Conservation (phyloP, 2,329 filamentous ascomycete species). For the Sphaerulina populicola region DNA sequence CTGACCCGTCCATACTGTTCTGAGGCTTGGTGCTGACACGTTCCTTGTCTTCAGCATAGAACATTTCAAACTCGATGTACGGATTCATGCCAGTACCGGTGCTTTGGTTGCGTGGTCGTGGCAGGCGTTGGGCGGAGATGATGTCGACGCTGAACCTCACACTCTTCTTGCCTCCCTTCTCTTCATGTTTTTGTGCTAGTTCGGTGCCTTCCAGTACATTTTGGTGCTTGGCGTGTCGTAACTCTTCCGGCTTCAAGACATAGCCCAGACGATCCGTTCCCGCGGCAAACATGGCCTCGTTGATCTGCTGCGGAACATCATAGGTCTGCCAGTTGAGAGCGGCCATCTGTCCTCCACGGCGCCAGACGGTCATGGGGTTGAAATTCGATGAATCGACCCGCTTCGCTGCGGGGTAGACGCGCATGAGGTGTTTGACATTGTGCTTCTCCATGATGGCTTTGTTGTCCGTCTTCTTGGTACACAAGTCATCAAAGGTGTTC, state of each 20-base stretch:
- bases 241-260: constrained; percentile 81
- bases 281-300: constrained; percentile 94
- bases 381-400: constrained; percentile 88
- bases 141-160: constrained; percentile 80
- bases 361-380: constrained; percentile 87
- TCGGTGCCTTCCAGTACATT: constrained; percentile 46
- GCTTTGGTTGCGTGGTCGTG: constrained; percentile 67
- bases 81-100: constrained; percentile 73
- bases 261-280: constrained; percentile 82
- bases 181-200: constrained; percentile 44
- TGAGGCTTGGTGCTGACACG: constrained; percentile 61
- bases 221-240: constrained; percentile 58
- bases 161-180: constrained; percentile 67
- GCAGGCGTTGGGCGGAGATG: constrained; percentile 90
- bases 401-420: constrained; percentile 79
- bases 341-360: constrained; percentile 92
- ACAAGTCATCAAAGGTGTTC: constrained; percentile 73
- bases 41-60: constrained; percentile 84
- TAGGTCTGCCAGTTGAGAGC: constrained; percentile 98
- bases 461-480: constrained; percentile 62
- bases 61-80: constrained; percentile 90
- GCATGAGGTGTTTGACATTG: constrained; percentile 85
- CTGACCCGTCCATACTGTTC: constrained; percentile 57
- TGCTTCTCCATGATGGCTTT: constrained; percentile 77
- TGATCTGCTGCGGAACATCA: constrained; percentile 89